phyloP scores from a whole-genome alignment of 306 rosid genomes.

The Glycine soja region DNA sequence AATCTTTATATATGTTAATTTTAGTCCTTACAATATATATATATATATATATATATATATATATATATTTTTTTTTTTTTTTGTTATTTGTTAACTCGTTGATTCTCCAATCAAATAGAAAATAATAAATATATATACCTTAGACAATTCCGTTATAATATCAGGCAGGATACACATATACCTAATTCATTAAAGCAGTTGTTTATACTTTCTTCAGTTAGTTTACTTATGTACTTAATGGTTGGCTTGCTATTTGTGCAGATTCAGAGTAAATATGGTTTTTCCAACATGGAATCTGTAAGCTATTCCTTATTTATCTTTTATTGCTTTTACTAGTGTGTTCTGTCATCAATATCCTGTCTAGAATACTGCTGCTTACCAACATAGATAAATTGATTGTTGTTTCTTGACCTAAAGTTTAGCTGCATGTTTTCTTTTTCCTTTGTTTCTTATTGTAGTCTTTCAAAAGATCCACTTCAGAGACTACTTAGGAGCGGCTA shows the following conservation, averaged over 20 bases:
- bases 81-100: too few species aligned
- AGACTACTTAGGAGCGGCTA: constrained; percentile 72
- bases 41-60: too few species aligned
- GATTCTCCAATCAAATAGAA: too few species aligned
- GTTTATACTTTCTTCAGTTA: background rate
- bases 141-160: too few species aligned
- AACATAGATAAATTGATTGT: background rate
- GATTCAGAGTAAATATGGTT: constrained; percentile 87
- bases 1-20: too few species aligned
- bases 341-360: background rate
- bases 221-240: constrained; percentile 9
- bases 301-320: constrained; percentile 49
- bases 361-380: background rate
- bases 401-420: constrained; percentile 26
- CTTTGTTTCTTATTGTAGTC: constrained; percentile 51
- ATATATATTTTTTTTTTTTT: too few species aligned
- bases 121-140: too few species aligned
- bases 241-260: constrained; percentile 46
- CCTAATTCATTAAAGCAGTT: too few species aligned
- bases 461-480: constrained; percentile 87
- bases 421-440: constrained; percentile 6
- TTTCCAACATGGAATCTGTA: constrained; percentile 73
- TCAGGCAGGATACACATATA: too few species aligned
- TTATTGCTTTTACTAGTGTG: background rate
- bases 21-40: too few species aligned